These are phyloP conservation scores for Phascolomyces articulosus DNA, from an alignment of 371 early-diverging fungal species.

Conservation along the genomic window DNA sequence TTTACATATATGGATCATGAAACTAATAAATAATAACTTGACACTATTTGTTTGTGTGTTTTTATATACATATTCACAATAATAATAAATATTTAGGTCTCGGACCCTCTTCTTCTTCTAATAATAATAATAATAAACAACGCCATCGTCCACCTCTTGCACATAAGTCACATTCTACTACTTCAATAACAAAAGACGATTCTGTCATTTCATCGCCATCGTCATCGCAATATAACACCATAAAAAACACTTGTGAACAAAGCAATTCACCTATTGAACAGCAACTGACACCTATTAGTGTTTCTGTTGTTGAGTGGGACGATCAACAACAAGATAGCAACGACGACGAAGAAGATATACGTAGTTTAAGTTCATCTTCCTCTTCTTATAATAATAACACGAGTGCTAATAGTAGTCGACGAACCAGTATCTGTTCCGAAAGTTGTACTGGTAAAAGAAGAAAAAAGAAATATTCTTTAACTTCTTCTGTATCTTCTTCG, in stretches of 20 bases:
- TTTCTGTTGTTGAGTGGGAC: conserved; percentile 9
- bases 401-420: background rate
- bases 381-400: background rate
- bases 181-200: conserved; percentile 26
- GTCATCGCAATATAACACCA: background rate
- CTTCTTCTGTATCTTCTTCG: background rate
- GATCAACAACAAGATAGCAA: background rate
- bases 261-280: background rate
- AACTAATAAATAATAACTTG: background rate
- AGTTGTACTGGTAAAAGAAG: background rate
- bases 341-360: background rate
- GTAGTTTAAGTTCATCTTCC: background rate
- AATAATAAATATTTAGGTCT: too few species aligned
- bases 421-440: conserved; percentile 8
- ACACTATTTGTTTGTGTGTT: conserved; percentile 1
- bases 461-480: conserved; percentile 1
- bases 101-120: background rate
- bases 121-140: conserved; percentile 5
- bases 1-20: too few species aligned
- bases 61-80: background rate
- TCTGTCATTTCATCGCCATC: conserved; percentile 26
- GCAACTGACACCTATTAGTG: background rate
- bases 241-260: too few species aligned
- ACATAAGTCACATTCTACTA: conserved; percentile 31
- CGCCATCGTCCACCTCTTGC: conserved; percentile 17